A percentile compares a stretch with the other conserved stretches of the same genome.
Evolutionary conservation across 2,329 filamentous ascomycete genomes (phyloP).

Genomic region (Ophiosphaerella herpotricha): DNA sequence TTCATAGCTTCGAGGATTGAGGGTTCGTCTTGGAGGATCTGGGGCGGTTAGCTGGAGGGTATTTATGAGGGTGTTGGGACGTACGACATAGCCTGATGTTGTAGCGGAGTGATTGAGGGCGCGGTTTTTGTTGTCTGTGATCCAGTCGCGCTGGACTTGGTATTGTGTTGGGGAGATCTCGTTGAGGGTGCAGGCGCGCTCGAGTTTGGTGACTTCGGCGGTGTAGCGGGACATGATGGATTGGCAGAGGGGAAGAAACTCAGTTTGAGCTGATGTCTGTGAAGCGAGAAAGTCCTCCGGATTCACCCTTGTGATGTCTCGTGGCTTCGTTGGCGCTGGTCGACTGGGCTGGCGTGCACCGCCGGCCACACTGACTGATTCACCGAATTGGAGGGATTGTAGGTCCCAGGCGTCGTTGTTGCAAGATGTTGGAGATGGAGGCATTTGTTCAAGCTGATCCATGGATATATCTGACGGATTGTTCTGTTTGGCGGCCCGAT

Average conservation of each 20-base stretch:
- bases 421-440: not conserved
- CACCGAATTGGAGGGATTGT: conserved; percentile 1
- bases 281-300: not conserved
- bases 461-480: no score
- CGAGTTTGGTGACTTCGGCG: not conserved
- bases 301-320: not conserved
- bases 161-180: not conserved
- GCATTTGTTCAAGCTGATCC: not conserved
- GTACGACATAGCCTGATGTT: not conserved
- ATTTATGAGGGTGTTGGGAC: not conserved
- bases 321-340: not conserved
- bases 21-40: not conserved
- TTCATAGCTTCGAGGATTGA: conserved; percentile 1
- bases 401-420: not conserved
- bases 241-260: not conserved
- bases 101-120: not conserved
- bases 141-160: not conserved
- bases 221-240: not conserved
- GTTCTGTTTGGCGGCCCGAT: no score
- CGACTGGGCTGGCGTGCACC: not conserved
- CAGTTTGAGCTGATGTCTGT: not conserved
- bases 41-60: not conserved
- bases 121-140: not conserved
- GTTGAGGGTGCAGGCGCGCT: not conserved
- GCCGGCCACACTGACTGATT: conserved; percentile 4